Percentiles rank a stretch among this genome's conserved stretches.
Conservation (phyloP, 331 rosid species). For the Saraca asoca region DNA sequence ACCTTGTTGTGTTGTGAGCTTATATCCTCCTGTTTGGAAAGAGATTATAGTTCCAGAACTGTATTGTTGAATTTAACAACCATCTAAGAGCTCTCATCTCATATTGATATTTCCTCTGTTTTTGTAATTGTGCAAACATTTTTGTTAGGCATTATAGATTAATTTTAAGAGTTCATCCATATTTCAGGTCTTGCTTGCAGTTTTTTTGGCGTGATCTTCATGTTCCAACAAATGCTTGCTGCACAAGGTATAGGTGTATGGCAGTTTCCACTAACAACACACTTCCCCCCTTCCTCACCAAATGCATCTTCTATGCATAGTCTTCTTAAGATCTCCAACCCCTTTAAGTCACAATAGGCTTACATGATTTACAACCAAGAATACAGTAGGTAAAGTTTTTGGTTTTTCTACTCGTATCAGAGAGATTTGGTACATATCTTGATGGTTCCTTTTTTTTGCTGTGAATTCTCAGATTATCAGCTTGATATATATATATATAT, state of each 20-base stretch:
- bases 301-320: slow-evolving; percentile 4
- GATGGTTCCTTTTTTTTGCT: neutral
- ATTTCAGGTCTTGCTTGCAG: slow-evolving; percentile 80
- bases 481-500: too few species aligned
- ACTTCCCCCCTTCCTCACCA: neutral
- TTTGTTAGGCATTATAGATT: slow-evolving; percentile 17
- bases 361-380: slow-evolving; percentile 3
- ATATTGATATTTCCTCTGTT: neutral
- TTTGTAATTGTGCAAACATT: slow-evolving; percentile 15
- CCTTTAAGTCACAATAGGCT: slow-evolving; percentile 7
- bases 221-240: slow-evolving; percentile 56
- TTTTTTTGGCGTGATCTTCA: slow-evolving; percentile 78
- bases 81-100: slow-evolving; percentile 4
- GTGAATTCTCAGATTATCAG: neutral
- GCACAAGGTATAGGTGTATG: slow-evolving; percentile 65
- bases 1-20: neutral
- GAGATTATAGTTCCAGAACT: slow-evolving; percentile 4
- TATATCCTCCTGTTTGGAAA: slow-evolving; percentile 6
- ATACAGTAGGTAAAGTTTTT: neutral
- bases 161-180: slow-evolving; percentile 18
- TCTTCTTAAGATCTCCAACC: neutral
- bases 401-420: neutral
- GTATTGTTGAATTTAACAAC: neutral
- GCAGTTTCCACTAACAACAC: slow-evolving; percentile 28
- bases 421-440: neutral